Conservation (phyloP, 768 basidiomycete species). For the Podaxis sp. region DNA sequence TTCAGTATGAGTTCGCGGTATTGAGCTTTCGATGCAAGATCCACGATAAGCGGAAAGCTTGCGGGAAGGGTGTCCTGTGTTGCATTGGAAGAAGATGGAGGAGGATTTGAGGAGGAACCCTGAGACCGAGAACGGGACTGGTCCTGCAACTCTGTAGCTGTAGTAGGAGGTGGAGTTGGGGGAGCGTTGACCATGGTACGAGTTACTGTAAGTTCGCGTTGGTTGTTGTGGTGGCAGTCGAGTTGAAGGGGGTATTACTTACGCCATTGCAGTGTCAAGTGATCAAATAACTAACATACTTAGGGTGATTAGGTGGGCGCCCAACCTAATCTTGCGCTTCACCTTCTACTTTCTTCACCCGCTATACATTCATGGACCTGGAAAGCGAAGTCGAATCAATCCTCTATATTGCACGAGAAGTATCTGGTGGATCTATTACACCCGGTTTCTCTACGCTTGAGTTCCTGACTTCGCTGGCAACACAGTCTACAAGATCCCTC, state of each 20-base stretch:
- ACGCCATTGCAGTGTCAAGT: neutral
- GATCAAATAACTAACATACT: neutral
- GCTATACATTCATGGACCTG: conserved; percentile 37
- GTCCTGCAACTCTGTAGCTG: conserved; percentile 51
- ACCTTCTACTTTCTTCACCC: neutral
- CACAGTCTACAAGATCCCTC: conserved; percentile 92
- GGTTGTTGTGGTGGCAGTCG: too few species aligned
- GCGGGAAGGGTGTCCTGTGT: conserved; percentile 36
- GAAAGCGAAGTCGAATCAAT: conserved; percentile 87
- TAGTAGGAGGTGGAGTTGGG: conserved; percentile 60
- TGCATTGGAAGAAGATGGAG: conserved; percentile 12
- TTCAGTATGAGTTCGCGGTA: conserved; percentile 36
- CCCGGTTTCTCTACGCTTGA: conserved; percentile 3
- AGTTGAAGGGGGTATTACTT: too few species aligned
- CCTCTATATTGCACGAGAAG: conserved; percentile 84
- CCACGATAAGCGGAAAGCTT: conserved; percentile 39
- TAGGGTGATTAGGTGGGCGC: neutral
- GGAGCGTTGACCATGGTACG: conserved; percentile 51
- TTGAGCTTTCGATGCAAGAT: conserved; percentile 40
- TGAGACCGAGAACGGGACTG: conserved; percentile 29
- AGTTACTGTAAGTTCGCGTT: neutral
- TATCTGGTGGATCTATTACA: conserved; percentile 60
- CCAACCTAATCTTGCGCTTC: neutral
- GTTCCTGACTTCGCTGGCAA: conserved; percentile 1
- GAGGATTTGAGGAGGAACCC: conserved; percentile 12